Percentiles rank a stretch among this genome's conserved stretches.
Conservation (phyloP, 768 basidiomycete species). For the Boletus bicolor region DNA sequence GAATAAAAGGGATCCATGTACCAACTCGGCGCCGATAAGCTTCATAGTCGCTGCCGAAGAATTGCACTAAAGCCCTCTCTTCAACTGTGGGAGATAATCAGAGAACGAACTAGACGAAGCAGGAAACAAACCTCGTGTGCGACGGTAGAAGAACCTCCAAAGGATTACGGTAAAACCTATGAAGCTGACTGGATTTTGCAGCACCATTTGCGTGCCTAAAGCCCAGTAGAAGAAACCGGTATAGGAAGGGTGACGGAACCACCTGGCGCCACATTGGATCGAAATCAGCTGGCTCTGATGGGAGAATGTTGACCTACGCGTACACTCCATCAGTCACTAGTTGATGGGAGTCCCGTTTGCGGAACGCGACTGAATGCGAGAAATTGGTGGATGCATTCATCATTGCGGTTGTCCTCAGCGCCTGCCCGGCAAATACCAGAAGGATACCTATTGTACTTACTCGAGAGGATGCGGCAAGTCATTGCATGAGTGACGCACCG, state of each 20-base stretch:
- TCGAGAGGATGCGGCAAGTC: neutral
- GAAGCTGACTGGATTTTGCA: slow-evolving; percentile 82
- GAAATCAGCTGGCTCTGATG: neutral
- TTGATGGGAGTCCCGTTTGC: slow-evolving; percentile 67
- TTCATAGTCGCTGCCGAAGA: slow-evolving; percentile 89
- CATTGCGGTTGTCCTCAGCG: slow-evolving; percentile 88
- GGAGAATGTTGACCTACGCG: slow-evolving; percentile 48
- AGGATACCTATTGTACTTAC: slow-evolving; percentile 49
- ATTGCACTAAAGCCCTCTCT: slow-evolving; percentile 71
- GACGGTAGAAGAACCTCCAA: slow-evolving; percentile 82
- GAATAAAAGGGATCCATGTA: slow-evolving; percentile 86
- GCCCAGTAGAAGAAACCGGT: slow-evolving; percentile 99
- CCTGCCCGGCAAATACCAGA: slow-evolving; percentile 68
- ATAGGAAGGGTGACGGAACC: slow-evolving; percentile 92
- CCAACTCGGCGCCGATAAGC: slow-evolving; percentile 72
- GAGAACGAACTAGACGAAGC: neutral
- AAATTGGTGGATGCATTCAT: slow-evolving; percentile 92
- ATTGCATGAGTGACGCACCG: slow-evolving; percentile 41
- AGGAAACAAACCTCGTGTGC: slow-evolving; percentile 68
- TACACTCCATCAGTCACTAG: slow-evolving; percentile 92
- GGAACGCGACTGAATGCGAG: slow-evolving; percentile 81
- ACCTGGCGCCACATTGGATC: slow-evolving; percentile 9
- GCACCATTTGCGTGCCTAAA: slow-evolving; percentile 84
- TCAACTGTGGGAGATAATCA: slow-evolving; percentile 53
- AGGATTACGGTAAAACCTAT: slow-evolving; percentile 62